Conservation (phyloP, 352 stramenopile species). For the Peronospora destructor region DNA sequence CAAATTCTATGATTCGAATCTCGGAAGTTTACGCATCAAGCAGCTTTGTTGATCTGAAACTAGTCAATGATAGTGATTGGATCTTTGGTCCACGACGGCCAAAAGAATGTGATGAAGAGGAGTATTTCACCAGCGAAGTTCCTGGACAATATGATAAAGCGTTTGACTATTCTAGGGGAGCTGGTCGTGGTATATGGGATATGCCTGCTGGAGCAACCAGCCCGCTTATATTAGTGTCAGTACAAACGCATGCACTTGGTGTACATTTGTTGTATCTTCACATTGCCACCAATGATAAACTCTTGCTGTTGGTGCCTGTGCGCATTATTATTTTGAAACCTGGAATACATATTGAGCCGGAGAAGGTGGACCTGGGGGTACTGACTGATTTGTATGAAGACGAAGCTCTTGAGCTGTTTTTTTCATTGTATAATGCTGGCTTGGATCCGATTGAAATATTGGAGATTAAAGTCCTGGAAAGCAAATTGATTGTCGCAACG, state of each 20-base stretch:
- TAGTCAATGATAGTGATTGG: slow-evolving; percentile 20
- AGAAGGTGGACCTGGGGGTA: slow-evolving; percentile 31
- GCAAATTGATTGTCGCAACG: slow-evolving; percentile 27
- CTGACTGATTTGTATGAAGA: slow-evolving; percentile 26
- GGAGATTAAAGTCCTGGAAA: slow-evolving; percentile 27
- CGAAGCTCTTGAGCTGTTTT: slow-evolving; percentile 20
- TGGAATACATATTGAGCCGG: slow-evolving; percentile 34
- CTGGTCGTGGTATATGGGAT: slow-evolving; percentile 30
- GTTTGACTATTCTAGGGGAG: slow-evolving; percentile 15
- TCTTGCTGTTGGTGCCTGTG: slow-evolving; percentile 32
- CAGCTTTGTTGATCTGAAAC: slow-evolving; percentile 27
- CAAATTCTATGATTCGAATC: slow-evolving; percentile 33
- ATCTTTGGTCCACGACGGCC: slow-evolving; percentile 20
- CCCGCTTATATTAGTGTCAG: slow-evolving; percentile 31
- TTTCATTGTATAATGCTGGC: slow-evolving; percentile 40
- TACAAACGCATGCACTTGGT: slow-evolving; percentile 21
- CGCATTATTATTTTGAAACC: slow-evolving; percentile 32
- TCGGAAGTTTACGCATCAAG: slow-evolving; percentile 44
- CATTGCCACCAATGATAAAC: slow-evolving; percentile 13
- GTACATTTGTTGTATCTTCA: slow-evolving; percentile 38
- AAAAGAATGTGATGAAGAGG: slow-evolving; percentile 10
- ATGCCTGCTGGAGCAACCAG: slow-evolving; percentile 29
- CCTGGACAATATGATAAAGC: slow-evolving; percentile 20
- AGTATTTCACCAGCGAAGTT: slow-evolving; percentile 5
- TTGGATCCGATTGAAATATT: slow-evolving; percentile 33